These are phyloP conservation scores for Hypoxylon perforatum DNA, from an alignment of 495 filamentous ascomycete species.

Conservation along the genomic window DNA sequence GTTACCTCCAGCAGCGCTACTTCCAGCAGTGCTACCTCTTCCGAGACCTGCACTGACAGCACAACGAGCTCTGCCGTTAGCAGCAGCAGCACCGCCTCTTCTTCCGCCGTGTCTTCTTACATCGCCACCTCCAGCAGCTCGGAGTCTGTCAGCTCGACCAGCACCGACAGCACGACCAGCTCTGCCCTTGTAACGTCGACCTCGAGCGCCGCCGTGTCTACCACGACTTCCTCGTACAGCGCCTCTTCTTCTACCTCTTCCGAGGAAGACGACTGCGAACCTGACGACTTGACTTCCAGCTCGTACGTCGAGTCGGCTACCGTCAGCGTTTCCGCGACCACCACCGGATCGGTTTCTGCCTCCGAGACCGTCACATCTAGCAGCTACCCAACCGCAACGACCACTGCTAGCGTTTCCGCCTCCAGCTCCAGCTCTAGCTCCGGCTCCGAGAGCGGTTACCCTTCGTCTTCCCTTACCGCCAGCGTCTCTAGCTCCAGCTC, in stretches of 20 bases:
- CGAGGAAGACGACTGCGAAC: slow-evolving; percentile 26
- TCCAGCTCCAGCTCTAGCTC: slow-evolving; percentile 1
- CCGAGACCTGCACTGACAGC: no score
- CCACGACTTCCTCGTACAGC: slow-evolving; percentile 26
- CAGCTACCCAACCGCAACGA: slow-evolving; percentile 10
- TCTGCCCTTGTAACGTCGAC: slow-evolving; percentile 21
- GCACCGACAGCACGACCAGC: slow-evolving; percentile 19
- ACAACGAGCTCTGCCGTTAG: slow-evolving; percentile 20
- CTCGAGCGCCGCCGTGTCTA: slow-evolving; percentile 19
- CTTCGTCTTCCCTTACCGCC: slow-evolving; percentile 38
- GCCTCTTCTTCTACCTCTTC: slow-evolving; percentile 28
- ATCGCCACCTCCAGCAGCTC: slow-evolving; percentile 15
- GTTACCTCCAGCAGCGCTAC: slow-evolving; percentile 9
- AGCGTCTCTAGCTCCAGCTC: background rate
- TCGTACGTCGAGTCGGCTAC: slow-evolving; percentile 28
- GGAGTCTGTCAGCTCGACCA: slow-evolving; percentile 12
- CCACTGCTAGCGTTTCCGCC: slow-evolving; percentile 8
- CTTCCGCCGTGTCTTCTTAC: slow-evolving; percentile 11
- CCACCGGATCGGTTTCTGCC: slow-evolving; percentile 28
- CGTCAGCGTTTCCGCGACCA: slow-evolving; percentile 24
- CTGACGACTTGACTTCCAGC: slow-evolving; percentile 29
- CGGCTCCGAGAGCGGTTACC: slow-evolving; percentile 17
- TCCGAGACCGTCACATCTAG: slow-evolving; percentile 16
- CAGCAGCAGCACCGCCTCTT: background rate
- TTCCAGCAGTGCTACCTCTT: slow-evolving; percentile 14